Evolutionary conservation across 306 rosid species (phyloP), one percentile per base, ranked within the genome.

Genomic region (Prunus armeniaca): DNA sequence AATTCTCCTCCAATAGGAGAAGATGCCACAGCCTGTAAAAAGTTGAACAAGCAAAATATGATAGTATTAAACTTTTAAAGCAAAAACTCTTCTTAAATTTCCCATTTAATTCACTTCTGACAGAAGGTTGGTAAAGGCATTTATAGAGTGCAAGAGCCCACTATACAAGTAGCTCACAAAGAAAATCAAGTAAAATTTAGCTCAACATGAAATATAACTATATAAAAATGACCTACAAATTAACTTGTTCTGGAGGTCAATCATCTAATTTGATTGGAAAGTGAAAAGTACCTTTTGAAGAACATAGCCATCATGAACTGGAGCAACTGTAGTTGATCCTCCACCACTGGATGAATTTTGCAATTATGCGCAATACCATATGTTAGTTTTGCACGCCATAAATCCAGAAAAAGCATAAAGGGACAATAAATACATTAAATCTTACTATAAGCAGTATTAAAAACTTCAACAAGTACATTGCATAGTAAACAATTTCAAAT

Each of bases 261-360:
- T 34, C 34, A 72, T 41, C 20, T 20, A 56, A 43, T 34, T 61
- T 24, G 69, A n/a, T 18, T 27, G 45, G 41, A 73, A 25, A 34
- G 7, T 18, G 80, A 65, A 68, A 30, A 69, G 38, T 88, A 95
- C 99, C 96, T 95, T 95, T 79, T 91, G 99, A 82, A 95, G 90
- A 85, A 95, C 97, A 82, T 92, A 95, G 65, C 99, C 99, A 82
- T 95, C 99, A 84, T 92, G 97, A 64, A 95, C 99, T 11, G 99
- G 97, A 68, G 96, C 99, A 83, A 95, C 88, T 61, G 97, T 92
- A 34, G 97, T 95, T 52, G 99, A 95, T 81, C 97, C 99, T 76
- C 99, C 99, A 55, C 99, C 99, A 72, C 99, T 95, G 85, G 66
- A 68, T 30, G 46, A 75, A 79, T 71, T 72, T 67, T 45, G 56